Conservation (phyloP, 345 rosid species). For the Lenwebbia sp. region DNA sequence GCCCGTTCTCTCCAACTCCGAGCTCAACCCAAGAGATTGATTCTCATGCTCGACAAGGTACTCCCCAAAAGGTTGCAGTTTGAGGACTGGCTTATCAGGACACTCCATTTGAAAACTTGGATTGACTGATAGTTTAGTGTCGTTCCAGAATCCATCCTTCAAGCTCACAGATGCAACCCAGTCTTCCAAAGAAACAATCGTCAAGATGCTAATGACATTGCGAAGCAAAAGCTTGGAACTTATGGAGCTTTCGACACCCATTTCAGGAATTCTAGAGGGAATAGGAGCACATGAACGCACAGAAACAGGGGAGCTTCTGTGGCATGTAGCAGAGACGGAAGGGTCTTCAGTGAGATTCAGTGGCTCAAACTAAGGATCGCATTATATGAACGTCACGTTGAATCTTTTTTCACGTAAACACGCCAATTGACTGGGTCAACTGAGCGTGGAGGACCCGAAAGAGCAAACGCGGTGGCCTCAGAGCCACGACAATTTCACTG, state of each 20-base stretch:
- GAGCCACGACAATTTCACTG: neutral
- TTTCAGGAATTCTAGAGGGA: neutral
- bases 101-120: no score
- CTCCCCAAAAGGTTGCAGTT: accelerated
- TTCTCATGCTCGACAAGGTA: accelerated
- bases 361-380: neutral
- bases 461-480: neutral
- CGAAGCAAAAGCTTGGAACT: neutral
- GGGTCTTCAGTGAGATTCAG: neutral
- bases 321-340: neutral
- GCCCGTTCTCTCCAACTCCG: neutral
- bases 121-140: accelerated
- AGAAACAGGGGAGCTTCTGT: neutral
- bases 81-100: no score
- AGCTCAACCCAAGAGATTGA: neutral
- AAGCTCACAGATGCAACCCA: neutral
- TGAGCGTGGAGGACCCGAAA: neutral
- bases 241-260: neutral
- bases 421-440: neutral
- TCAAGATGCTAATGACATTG: neutral
- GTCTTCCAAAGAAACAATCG: neutral
- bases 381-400: neutral
- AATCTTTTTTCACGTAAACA: neutral
- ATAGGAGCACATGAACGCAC: neutral
- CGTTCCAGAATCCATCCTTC: neutral